phyloP scores from a whole-genome alignment of 768 basidiomycete genomes.

The Multifurca ochricompacta region DNA sequence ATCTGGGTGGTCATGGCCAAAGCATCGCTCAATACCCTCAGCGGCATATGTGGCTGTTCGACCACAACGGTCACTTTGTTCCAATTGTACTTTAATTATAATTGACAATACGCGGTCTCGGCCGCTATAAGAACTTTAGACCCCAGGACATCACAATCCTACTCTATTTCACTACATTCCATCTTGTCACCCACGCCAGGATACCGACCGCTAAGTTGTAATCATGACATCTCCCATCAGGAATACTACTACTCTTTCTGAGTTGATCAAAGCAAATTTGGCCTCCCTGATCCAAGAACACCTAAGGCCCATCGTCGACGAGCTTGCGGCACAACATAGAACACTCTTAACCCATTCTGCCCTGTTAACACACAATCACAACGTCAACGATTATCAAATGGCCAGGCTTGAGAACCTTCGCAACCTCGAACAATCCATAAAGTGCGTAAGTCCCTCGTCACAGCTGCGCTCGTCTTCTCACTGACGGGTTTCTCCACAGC shows the following conservation, averaged over 20 bases:
- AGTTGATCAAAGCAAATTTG: slow-evolving; percentile 5
- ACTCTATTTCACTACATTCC: background rate
- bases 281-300: slow-evolving; percentile 9
- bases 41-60: background rate
- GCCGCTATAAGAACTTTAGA: background rate
- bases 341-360: background rate
- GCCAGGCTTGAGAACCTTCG: slow-evolving; percentile 10
- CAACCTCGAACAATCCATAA: slow-evolving; percentile 14
- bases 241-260: background rate
- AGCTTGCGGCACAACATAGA: slow-evolving; percentile 5
- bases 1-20: background rate
- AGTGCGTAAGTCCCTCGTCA: background rate
- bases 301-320: slow-evolving; percentile 8
- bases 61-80: background rate
- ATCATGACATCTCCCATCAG: background rate
- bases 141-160: background rate
- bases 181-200: background rate
- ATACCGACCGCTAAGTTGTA: background rate
- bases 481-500: background rate
- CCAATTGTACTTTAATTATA: background rate
- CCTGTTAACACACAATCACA: slow-evolving; percentile 9
- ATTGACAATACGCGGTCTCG: background rate
- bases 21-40: background rate
- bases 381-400: slow-evolving; percentile 13
- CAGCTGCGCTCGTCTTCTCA: background rate